A percentile compares a stretch with the other conserved stretches of the same genome.
Conservation (phyloP, 1,139 yeast genomes). For the Blastobotrys arbuscula region DNA sequence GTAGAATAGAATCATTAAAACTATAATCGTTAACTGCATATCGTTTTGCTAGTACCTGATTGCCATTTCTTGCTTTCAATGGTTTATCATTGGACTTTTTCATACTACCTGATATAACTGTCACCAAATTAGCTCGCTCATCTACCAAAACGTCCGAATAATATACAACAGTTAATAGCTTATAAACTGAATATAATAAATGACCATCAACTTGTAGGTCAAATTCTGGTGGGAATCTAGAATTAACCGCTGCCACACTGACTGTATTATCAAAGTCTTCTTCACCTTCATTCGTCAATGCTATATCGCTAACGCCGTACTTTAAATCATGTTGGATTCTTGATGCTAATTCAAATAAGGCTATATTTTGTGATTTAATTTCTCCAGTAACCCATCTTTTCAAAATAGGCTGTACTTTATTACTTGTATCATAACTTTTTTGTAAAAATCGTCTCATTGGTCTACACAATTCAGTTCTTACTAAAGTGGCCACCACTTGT, state of each 20-base stretch:
- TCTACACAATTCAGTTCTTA: constrained; percentile 5
- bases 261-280: neutral
- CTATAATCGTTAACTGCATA: constrained; percentile 4
- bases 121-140: neutral
- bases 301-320: neutral
- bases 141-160: constrained; percentile 1
- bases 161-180: constrained; percentile 8
- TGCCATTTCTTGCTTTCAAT: too few species aligned
- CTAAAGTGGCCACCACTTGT: constrained; percentile 2
- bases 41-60: too few species aligned
- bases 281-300: neutral
- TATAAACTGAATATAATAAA: constrained; percentile 11
- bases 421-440: neutral
- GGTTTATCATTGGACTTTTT: neutral
- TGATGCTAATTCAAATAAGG: constrained; percentile 24
- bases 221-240: constrained; percentile 3
- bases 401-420: constrained; percentile 4
- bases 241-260: neutral
- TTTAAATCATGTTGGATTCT: constrained; percentile 10
- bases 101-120: neutral
- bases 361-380: constrained; percentile 20
- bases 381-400: constrained; percentile 13
- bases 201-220: neutral
- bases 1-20: neutral
- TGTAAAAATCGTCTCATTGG: constrained; percentile 10